A percentile compares a stretch with the other conserved stretches of the same genome.
Evolutionary conservation across 345 rosid species (phyloP).

Genomic region (Hibiscus trionum): DNA sequence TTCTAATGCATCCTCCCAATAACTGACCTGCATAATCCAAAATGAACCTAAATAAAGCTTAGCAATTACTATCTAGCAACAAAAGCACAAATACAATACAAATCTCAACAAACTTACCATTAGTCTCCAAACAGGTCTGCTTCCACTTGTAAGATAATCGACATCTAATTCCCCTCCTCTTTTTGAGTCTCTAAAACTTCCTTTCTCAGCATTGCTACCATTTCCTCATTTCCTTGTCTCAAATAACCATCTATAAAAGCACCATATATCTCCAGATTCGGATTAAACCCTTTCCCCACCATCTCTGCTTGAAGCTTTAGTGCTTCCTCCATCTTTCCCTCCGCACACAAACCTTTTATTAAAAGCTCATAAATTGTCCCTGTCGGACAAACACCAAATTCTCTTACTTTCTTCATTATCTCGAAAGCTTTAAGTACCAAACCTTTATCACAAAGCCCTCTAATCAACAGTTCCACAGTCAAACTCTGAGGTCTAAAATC

Average conservation of each 20-base stretch:
- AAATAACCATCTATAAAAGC: slow-evolving; percentile 56
- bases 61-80: not conserved
- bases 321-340: slow-evolving; percentile 62
- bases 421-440: slow-evolving; percentile 50
- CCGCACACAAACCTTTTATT: slow-evolving; percentile 51
- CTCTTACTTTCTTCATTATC: slow-evolving; percentile 34
- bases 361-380: slow-evolving; percentile 50
- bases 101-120: not conserved
- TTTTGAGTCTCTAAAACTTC: slow-evolving; percentile 48
- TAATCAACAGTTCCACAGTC: slow-evolving; percentile 41
- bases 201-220: slow-evolving; percentile 41
- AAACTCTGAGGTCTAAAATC: slow-evolving; percentile 35
- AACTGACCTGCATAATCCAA: slow-evolving; percentile 3
- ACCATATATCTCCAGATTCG: slow-evolving; percentile 42
- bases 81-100: not conserved
- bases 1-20: not conserved
- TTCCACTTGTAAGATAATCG: not conserved
- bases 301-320: slow-evolving; percentile 72
- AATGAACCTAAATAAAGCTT: not conserved
- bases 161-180: slow-evolving; percentile 16
- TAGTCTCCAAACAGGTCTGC: not conserved
- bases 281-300: slow-evolving; percentile 73
- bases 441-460: slow-evolving; percentile 33
- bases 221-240: slow-evolving; percentile 44
- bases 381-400: slow-evolving; percentile 35